A percentile compares a stretch with the other conserved stretches of the same genome.
phyloP scores from a whole-genome alignment of 176 grass and related monocot species.

The Aegilops umbellulata region DNA sequence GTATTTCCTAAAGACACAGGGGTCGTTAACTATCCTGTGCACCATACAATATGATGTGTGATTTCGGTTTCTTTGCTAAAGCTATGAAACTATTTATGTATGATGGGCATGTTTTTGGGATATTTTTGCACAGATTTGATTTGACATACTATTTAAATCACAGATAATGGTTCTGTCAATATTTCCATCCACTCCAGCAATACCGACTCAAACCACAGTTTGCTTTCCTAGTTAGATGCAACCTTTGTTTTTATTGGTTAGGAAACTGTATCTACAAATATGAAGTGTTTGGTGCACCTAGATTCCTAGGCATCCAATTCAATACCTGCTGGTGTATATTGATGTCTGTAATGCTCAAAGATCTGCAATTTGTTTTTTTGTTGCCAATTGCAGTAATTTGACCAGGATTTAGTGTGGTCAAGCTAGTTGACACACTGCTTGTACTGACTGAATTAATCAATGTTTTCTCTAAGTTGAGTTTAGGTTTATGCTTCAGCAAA shows the following conservation, averaged over 20 bases:
- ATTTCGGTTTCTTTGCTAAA: slow-evolving; percentile 8
- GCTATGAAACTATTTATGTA: not conserved
- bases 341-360: not conserved
- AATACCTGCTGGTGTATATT: not conserved
- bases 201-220: not conserved
- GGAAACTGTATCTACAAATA: not conserved
- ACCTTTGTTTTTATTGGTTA: not conserved
- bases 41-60: not conserved
- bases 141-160: not conserved
- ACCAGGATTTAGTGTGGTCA: not conserved
- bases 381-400: slow-evolving; percentile 6
- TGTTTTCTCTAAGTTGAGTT: not conserved
- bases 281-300: not conserved
- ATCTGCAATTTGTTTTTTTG: not conserved
- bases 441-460: not conserved
- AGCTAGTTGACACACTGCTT: not conserved
- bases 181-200: not conserved
- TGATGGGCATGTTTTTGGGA: not conserved
- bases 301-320: not conserved
- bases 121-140: not conserved
- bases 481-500: slow-evolving; percentile 7
- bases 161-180: not conserved
- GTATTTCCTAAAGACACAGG: not conserved
- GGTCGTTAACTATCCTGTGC: not conserved
- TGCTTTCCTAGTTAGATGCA: slow-evolving; percentile 1